Evolutionary conservation across 345 rosid species (phyloP), one percentile per base, ranked within the genome.

Genomic region (Eucalyptus pumila): DNA sequence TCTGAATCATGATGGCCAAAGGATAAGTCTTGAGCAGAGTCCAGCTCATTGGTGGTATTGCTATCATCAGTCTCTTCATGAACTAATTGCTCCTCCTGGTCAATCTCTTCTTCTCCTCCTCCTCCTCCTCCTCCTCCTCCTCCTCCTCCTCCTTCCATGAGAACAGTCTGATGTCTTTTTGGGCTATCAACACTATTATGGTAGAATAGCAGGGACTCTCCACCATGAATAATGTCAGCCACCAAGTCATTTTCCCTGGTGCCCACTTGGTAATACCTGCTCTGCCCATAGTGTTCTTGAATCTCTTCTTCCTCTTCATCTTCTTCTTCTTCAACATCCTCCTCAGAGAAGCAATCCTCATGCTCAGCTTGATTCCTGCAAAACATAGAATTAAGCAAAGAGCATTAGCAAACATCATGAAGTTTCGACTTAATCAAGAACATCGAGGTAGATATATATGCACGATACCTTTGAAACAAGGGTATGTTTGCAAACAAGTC

Each of bases 401-500:
- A 32, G 80, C 19, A 86, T 62, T 37, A 27, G 16, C n/a, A 11
- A 15, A 50, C 30, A 48, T 72, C 34, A 47, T 24, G 3, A 45
- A 19, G 26, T 50, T 34, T 19, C 9, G 62, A 32, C 49, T 9
- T 32, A 9, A 45, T 7, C 21, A 6, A 27, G 32, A 85, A 49
- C 14, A 80, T 44, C 32, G 52, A 60, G 6, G 14, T 21, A 17
- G 40, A 14, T 12, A 21, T 76, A 1, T 4, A 76, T 23, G 47
- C 30, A 26, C 30, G 47, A 26, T 34, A 85, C 99, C 99, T 95
- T 76, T 94, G 95, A 91, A 96, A 89, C 44, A 95, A 91, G 14
- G 97, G 95, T 72, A 91, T 93, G 92, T 92, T 93, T 89, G 97
- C 97, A 88, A 95, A 87, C 92, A 95, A 96, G 95, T 92, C 90